Evolutionary conservation across 1,139 yeast genomes (phyloP).

Genomic region (Yamadazyma dushanensis): DNA sequence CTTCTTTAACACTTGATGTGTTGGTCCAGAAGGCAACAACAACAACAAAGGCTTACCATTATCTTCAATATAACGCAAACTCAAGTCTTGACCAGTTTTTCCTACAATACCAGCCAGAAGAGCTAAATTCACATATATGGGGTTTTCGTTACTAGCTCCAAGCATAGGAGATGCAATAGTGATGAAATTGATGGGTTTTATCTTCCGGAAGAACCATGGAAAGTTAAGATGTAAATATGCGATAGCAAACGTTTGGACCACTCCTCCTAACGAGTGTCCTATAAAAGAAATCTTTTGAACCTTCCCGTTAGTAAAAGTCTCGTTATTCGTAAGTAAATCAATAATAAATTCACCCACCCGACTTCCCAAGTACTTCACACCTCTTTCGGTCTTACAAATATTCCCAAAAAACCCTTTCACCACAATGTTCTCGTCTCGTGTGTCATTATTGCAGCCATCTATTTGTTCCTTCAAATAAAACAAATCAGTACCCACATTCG

Average conservation of each 20-base stretch:
- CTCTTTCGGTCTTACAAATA: slow-evolving; percentile 87
- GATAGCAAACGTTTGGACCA: slow-evolving; percentile 86
- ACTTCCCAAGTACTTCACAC: slow-evolving; percentile 82
- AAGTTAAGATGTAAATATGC: slow-evolving; percentile 67
- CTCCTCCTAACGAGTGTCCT: slow-evolving; percentile 92
- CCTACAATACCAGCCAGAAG: slow-evolving; percentile 90
- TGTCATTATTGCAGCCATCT: slow-evolving; percentile 37
- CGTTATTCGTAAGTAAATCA: slow-evolving; percentile 50
- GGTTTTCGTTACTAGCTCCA: slow-evolving; percentile 85
- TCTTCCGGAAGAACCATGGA: slow-evolving; percentile 67
- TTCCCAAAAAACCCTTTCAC: slow-evolving; percentile 85
- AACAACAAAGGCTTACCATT: slow-evolving; percentile 63
- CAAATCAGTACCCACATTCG: slow-evolving; percentile 89
- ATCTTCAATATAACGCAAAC: slow-evolving; percentile 48
- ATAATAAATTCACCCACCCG: slow-evolving; percentile 77
- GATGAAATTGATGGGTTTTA: slow-evolving; percentile 78
- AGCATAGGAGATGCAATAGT: slow-evolving; percentile 85
- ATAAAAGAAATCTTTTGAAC: slow-evolving; percentile 74
- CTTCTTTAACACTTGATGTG: slow-evolving; percentile 60
- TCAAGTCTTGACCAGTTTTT: slow-evolving; percentile 89
- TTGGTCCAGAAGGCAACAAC: slow-evolving; percentile 78
- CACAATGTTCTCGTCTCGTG: slow-evolving; percentile 56
- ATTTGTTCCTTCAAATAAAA: slow-evolving; percentile 79
- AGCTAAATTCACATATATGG: slow-evolving; percentile 80
- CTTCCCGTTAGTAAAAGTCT: slow-evolving; percentile 28